Conservation (phyloP, 2,329 filamentous ascomycete genomes). For the Aspergillus sp. region DNA sequence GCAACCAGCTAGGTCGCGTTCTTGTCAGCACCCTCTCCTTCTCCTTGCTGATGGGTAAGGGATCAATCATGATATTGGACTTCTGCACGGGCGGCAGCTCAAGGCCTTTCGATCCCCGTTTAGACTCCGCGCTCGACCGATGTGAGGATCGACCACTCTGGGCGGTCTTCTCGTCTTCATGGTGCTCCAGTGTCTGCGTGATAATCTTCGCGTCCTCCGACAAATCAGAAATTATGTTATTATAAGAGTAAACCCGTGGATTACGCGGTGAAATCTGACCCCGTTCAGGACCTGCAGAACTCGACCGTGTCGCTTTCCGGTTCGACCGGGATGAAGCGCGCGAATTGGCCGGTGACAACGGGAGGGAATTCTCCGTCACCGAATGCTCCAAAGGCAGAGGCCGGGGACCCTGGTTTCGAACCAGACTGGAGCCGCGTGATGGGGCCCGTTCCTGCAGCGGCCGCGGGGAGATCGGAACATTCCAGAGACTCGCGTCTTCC, state of each 20-base stretch:
- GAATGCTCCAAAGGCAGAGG: conserved; percentile 37
- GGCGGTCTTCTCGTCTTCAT: conserved; percentile 42
- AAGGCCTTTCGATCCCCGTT: conserved; percentile 29
- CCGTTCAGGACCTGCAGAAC: conserved; percentile 33
- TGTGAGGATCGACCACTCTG: conserved; percentile 34
- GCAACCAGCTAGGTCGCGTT: conserved; percentile 60
- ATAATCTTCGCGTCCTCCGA: conserved; percentile 52
- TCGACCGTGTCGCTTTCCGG: conserved; percentile 22
- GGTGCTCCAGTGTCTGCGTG: conserved; percentile 50
- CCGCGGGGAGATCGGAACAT: conserved; percentile 41
- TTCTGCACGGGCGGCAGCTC: conserved; percentile 53
- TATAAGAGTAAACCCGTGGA: conserved; percentile 50
- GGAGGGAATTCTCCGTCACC: conserved; percentile 17
- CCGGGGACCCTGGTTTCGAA: conserved; percentile 29
- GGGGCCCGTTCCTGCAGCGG: conserved; percentile 30
- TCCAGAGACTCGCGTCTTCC: conserved; percentile 42
- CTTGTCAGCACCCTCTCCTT: conserved; percentile 56
- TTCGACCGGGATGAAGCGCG: conserved; percentile 24
- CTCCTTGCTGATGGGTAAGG: conserved; percentile 57
- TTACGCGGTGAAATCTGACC: conserved; percentile 32
- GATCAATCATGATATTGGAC: conserved; percentile 56
- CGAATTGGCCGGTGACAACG: conserved; percentile 15
- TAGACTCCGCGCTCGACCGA: conserved; percentile 31
- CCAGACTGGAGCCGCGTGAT: conserved; percentile 35
- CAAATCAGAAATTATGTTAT: conserved; percentile 47